phyloP scores from a whole-genome alignment of 257 asterid genomes.

The Capsicum rhomboideum region DNA sequence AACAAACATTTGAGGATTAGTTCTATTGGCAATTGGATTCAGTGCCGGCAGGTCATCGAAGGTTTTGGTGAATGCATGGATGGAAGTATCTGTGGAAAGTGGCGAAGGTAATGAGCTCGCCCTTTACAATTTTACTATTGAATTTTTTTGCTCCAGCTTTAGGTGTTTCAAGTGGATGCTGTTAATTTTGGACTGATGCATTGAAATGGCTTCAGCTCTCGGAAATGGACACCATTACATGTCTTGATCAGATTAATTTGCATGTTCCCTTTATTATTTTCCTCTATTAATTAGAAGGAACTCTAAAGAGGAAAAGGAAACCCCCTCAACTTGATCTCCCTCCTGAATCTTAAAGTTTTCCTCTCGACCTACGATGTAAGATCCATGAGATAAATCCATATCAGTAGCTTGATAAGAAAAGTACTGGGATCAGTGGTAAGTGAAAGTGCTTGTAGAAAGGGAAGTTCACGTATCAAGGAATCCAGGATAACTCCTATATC shows the following conservation, averaged over 20 bases:
- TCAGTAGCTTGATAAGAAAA: background rate
- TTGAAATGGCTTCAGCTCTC: background rate
- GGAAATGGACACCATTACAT: background rate
- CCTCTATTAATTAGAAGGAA: background rate
- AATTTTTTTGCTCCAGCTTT: background rate
- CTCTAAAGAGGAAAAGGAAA: background rate
- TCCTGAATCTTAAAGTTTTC: background rate
- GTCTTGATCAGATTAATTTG: background rate
- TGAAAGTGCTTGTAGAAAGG: background rate
- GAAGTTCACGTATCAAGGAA: background rate
- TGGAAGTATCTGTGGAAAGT: constrained; percentile 69
- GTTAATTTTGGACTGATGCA: background rate
- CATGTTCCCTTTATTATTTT: background rate
- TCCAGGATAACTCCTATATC: background rate
- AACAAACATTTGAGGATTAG: constrained; percentile 21
- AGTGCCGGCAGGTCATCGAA: constrained; percentile 55
- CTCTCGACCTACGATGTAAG: background rate
- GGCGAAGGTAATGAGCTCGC: constrained; percentile 65
- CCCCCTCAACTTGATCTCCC: background rate
- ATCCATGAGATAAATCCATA: background rate
- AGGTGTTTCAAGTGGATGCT: background rate
- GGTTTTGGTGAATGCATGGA: constrained; percentile 51
- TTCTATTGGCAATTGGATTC: constrained; percentile 83
- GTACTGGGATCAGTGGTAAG: background rate
- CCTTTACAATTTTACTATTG: background rate